Base-by-base conservation (phyloP, 495 filamentous ascomycete genomes). In the Choiromyces venosus region DNA sequence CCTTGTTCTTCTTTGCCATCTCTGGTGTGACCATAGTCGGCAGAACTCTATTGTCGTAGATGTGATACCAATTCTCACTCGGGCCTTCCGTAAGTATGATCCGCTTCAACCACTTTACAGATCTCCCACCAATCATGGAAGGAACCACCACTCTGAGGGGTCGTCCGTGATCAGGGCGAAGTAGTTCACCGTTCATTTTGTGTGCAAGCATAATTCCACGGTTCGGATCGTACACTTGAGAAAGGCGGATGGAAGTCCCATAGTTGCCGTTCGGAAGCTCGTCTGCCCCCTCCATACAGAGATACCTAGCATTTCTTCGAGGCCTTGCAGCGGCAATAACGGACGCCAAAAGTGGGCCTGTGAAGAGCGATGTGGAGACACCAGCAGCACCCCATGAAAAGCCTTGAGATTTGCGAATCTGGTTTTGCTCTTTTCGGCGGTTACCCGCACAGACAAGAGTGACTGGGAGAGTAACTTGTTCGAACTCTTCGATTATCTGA, bases 371-470 rank as follows among this genome's bases (percentile, higher is more conserved):
- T 0, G 94, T 98, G 0, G 93, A 97, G 6, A 97, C 81, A 36
- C 93, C 94, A 9, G 92, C 93, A 0, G 94, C 86, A 52, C 94
- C 94, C 94, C 94, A 98, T 69, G 93, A 97, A 84, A 98, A 98
- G 0, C 94, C 94, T 79, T 97, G 97, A 3, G 92, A 91, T 81
- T 98, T 98, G 37, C 93, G 86, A 2, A 97, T 92, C 39, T 90
- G 85, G 74, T 98, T 98, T 79, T 98, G 94, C 81, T 98, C 94
- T 83, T 98, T 98, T 35, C 94, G 87, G 73, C 94, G 85, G 79
- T 98, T 98, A 0, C 94, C 94, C 18, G 94, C 94, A 82, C 94
- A 98, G 46, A 97, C 94, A 0, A 98, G 86, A 0, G 94, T 97
- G 77, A 97, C 85, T 0, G 94, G 94, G 39, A 90, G 89, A 12